Base-by-base conservation (phyloP, 768 basidiomycete species). In the Hericium coralloides region DNA sequence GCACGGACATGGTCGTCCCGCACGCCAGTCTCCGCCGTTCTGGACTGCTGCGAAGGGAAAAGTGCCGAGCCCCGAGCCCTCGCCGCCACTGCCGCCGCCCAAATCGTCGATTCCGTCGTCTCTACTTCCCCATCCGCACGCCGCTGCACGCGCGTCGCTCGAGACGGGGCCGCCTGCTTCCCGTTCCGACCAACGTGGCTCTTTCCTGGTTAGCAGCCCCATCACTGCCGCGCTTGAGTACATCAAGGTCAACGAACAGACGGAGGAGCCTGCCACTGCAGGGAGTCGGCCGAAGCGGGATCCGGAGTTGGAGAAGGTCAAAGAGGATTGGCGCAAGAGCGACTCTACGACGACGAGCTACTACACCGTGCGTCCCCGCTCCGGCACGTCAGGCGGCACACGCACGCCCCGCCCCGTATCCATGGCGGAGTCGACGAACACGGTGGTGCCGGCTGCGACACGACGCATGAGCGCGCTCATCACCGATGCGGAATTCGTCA, bases 261-360 rank as follows among this genome's bases (percentile, higher is more conserved):
- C 47, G 56, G 68, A 67, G 17, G 62, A 59, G 31, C 12, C 57
- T 2, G 48, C 41, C 12, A 20, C 53, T 7, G 36, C 37, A 3
- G 47, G 43, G 23, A 59, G 53, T 37, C 59, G 60, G 36, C 66
- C 65, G 58, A 50, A 50, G 25, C 14, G 43, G 18, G 70, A 72
- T 26, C 56, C 61, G 25, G 64, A 64, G 50, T 38, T 53, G 26
- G 66, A 66, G 20, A 61, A 60, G 60, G 63, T 66, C 64, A 90
- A 85, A 72, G 89, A 91, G 60, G 75, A 76, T 36, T 87, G 88
- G 85, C 74, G 89, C 64, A 88, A 87, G 71, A 89, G 88, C 63
- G 89, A 92, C 69, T 84, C 89, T 6, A 89, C 87, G n/a, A 81
- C 85, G 66, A 66, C 66, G 38, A 85, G 87, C 64, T 83, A 85